Percentiles rank a stretch among this genome's conserved stretches.
phyloP scores from a whole-genome alignment of 805 yeast genomes.

The Starmerella apicola region DNA sequence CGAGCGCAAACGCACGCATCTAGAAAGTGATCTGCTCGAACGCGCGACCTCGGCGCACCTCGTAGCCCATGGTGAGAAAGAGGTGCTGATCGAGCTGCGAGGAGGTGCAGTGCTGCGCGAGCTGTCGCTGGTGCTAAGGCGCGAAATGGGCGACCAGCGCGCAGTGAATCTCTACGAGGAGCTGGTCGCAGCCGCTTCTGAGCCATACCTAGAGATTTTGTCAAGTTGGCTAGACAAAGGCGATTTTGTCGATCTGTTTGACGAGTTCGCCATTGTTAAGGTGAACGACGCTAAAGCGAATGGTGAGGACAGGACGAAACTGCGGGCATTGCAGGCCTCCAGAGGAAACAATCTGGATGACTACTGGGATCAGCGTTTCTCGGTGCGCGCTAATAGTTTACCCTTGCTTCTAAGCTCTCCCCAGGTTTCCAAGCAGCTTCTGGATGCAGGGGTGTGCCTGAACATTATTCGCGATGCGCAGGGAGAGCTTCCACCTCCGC shows the following conservation, averaged over 20 bases:
- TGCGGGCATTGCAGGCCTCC: too few relatives aligned
- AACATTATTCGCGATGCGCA: conserved; percentile 49
- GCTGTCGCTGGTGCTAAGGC: conserved; percentile 44
- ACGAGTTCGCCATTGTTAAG: conserved; percentile 61
- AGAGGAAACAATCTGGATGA: conserved; percentile 26
- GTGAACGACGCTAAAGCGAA: conserved; percentile 11
- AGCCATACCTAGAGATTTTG: conserved; percentile 52
- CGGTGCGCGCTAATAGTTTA: conserved; percentile 61
- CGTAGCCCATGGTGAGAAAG: conserved; percentile 35
- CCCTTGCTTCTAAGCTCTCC: conserved; percentile 48
- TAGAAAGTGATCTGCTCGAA: conserved; percentile 2
- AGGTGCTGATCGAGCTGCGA: conserved; percentile 31
- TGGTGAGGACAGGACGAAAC: background rate
- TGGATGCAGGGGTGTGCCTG: conserved; percentile 74
- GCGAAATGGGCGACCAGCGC: conserved; percentile 52
- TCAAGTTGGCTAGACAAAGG: conserved; percentile 75
- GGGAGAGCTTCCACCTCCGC: conserved; percentile 28
- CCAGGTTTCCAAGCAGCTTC: conserved; percentile 47
- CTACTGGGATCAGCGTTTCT: conserved; percentile 43
- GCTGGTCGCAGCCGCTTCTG: conserved; percentile 48
- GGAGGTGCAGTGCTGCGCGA: conserved; percentile 66
- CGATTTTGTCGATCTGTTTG: conserved; percentile 58
- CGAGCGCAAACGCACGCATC: conserved; percentile 8
- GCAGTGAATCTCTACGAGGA: conserved; percentile 40
- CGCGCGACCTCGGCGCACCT: conserved; percentile 13